Percentiles rank a stretch among this genome's conserved stretches.
Evolutionary conservation across 2,329 filamentous ascomycete species (phyloP).

Genomic region (Fusarium coffeatum): DNA sequence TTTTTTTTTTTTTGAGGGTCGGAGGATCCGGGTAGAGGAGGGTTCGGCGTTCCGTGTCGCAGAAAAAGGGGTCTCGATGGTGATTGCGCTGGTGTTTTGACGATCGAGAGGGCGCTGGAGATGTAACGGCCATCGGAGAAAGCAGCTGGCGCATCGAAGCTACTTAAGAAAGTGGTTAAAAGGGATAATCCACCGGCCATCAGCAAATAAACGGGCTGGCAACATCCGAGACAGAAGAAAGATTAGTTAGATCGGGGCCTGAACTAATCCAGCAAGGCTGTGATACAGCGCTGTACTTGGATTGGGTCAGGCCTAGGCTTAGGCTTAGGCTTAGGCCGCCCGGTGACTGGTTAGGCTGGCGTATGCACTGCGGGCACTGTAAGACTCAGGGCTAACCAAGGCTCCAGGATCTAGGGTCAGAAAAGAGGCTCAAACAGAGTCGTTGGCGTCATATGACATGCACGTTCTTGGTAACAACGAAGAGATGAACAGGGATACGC

Average conservation of each 20-base stretch:
- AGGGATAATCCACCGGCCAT: constrained; percentile 2
- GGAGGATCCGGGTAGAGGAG: constrained; percentile 5
- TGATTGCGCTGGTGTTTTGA: constrained; percentile 24
- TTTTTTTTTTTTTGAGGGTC: too few relatives aligned
- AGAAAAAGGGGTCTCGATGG: not conserved
- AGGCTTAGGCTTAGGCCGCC: not conserved
- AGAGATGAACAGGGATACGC: not conserved
- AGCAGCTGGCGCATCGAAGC: constrained; percentile 30
- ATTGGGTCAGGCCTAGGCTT: not conserved
- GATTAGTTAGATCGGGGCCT: not conserved
- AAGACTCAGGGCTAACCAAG: constrained; percentile 7
- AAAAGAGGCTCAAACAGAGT: constrained; percentile 25
- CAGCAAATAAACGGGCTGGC: constrained; percentile 21
- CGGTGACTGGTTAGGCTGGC: not conserved
- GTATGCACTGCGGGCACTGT: constrained; percentile 3
- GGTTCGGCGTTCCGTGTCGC: not conserved
- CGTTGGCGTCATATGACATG: constrained; percentile 41
- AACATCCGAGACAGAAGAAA: constrained; percentile 26
- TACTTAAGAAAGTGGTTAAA: constrained; percentile 29
- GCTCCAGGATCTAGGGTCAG: constrained; percentile 9
- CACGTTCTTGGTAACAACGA: not conserved
- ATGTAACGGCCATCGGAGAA: constrained; percentile 22
- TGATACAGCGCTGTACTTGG: not conserved
- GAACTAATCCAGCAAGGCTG: constrained; percentile 6
- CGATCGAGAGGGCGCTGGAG: constrained; percentile 24